Evolutionary conservation across 2,329 filamentous ascomycete species (phyloP).

Genomic region (Claviceps arundinis): DNA sequence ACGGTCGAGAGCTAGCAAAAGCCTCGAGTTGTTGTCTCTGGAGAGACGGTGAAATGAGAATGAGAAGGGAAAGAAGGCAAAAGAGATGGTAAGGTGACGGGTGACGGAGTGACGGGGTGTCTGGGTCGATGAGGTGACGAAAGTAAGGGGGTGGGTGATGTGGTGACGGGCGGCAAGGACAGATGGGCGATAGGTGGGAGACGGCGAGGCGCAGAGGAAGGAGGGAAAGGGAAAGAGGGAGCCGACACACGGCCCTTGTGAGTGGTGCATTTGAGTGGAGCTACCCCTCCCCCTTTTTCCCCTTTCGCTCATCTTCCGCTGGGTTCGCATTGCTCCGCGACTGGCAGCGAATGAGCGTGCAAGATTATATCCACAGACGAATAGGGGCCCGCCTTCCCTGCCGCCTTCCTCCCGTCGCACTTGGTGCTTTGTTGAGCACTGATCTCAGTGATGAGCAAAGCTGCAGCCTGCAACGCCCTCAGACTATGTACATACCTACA

Average conservation of each 20-base stretch:
- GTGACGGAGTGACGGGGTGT: neutral
- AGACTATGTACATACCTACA: too few species aligned
- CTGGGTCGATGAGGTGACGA: slow-evolving; percentile 4
- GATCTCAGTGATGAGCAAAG: too few species aligned
- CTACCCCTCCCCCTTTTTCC: neutral
- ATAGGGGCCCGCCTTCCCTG: neutral
- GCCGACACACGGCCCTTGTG: slow-evolving; percentile 3
- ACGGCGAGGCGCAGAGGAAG: slow-evolving; percentile 13
- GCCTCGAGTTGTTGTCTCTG: slow-evolving; percentile 23
- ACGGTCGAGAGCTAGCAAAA: slow-evolving; percentile 36
- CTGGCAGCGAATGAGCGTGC: neutral
- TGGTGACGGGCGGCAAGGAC: neutral
- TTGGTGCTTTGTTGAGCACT: too few species aligned
- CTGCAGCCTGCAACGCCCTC: too few species aligned
- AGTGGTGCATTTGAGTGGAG: neutral
- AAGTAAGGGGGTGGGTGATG: neutral
- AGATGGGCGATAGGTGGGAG: slow-evolving; percentile 10
- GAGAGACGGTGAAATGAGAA: slow-evolving; percentile 14
- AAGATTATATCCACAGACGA: neutral
- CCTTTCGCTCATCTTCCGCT: neutral
- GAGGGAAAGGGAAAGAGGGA: slow-evolving; percentile 13
- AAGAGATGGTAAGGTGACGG: slow-evolving; percentile 9
- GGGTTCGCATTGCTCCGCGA: neutral
- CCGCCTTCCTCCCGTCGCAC: neutral
- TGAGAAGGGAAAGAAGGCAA: slow-evolving; percentile 13